These are phyloP conservation scores for Hymenoscyphus repandus DNA, from an alignment of 2,329 filamentous ascomycete species.

Conservation along the genomic window DNA sequence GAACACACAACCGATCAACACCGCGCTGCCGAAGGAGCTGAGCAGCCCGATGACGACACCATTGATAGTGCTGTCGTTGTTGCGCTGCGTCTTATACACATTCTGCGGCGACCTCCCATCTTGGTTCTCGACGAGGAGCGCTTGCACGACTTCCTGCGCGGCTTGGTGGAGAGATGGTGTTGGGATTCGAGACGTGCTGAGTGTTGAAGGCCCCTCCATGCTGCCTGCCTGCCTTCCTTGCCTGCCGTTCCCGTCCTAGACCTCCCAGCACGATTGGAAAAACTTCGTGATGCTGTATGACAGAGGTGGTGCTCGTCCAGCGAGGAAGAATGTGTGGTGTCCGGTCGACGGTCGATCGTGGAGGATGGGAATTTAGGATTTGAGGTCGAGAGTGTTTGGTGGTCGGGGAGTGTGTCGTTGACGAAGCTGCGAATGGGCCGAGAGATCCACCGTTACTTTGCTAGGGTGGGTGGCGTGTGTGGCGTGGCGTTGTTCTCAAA, in stretches of 20 bases:
- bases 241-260: neutral
- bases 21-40: constrained; percentile 87
- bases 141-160: neutral
- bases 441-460: neutral
- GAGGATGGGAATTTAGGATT: constrained; percentile 1
- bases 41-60: constrained; percentile 93
- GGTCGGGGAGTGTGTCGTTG: neutral
- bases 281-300: constrained; percentile 9
- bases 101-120: neutral
- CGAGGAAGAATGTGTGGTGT: constrained; percentile 12
- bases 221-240: neutral
- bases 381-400: neutral
- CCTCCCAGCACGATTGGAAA: constrained; percentile 4
- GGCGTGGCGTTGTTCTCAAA: too few species aligned
- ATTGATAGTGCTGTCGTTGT: constrained; percentile 43
- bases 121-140: neutral
- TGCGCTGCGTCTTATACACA: constrained; percentile 7
- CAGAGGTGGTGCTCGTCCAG: constrained; percentile 20
- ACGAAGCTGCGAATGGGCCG: neutral
- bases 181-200: neutral
- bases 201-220: neutral
- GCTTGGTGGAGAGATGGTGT: neutral
- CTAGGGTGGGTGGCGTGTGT: too few species aligned
- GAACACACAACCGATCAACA: constrained; percentile 74
- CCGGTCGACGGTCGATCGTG: constrained; percentile 5